Evolutionary conservation across 768 basidiomycete genomes (phyloP), one percentile per base, ranked within the genome.

Genomic region (Boletus rubescentipes): DNA sequence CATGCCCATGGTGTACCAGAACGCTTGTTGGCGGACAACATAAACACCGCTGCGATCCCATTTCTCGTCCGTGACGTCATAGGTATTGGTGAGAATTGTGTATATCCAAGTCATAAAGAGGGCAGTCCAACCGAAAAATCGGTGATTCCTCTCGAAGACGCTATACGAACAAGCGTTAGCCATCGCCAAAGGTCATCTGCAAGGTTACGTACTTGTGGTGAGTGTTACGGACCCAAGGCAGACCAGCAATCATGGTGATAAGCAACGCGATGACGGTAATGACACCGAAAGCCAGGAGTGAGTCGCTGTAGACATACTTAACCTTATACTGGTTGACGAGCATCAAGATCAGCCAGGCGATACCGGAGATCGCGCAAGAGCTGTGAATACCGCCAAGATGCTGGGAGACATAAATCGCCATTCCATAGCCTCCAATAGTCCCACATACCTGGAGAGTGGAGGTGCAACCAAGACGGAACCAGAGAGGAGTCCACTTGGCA

Each of bases 311-410:
- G 31, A 76, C 57, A 49, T 77, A 66, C 53, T 75, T 77, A 46
- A 76, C 63, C 35, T 71, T 74, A 70, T 80, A 86, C 45, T 81
- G 82, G 51, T 77, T 75, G 53, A 82, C 75, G 46, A 89, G 73
- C 67, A 82, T 85, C 60, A 80, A 79, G 43, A 88, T 65, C 42
- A 90, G 74, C 89, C 89, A 91, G 3, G 79, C 73, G 30, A 86
- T 78, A 54, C 85, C 87, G 18, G 87, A 87, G 30, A 83, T 63
- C 1, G 86, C 87, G 61, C 88, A 91, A 20, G 87, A 87, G 45
- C 82, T 84, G 63, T 91, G 89, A 60, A 90, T 87, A 16, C 89
- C 89, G 14, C 89, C 89, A 30, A 91, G 80, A 69, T 91, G 89
- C 79, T 85, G 67, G 47, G 47, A 49, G 31, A 38, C n/a, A 30